Conservation (phyloP, 75 land plant species). For the Sequoiadendron giganteum region DNA sequence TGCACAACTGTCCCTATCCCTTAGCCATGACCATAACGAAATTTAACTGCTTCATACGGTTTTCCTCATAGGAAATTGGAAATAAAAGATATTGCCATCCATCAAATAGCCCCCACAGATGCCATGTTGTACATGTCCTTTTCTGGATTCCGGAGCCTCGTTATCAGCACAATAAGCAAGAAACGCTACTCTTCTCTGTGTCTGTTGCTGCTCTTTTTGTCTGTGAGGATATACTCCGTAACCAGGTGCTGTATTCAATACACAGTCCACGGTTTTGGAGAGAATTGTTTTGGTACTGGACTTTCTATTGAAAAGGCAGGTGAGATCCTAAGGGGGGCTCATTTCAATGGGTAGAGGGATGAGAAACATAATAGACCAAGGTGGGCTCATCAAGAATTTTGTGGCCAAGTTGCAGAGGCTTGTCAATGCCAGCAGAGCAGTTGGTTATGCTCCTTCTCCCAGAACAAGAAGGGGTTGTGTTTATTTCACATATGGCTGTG, state of each 20-base stretch:
- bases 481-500: conserved; percentile 26
- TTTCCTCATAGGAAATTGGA: too few relatives aligned
- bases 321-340: background rate
- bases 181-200: too few relatives aligned
- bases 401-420: background rate
- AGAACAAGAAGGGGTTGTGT: background rate
- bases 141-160: background rate
- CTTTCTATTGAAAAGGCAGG: background rate
- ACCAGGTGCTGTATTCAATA: too few relatives aligned
- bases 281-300: background rate
- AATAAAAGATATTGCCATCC: too few relatives aligned
- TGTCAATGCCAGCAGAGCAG: background rate
- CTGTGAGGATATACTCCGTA: background rate
- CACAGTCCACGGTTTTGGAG: background rate
- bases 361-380: background rate
- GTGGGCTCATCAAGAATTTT: background rate
- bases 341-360: background rate
- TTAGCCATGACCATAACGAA: too few relatives aligned
- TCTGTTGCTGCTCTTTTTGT: background rate
- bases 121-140: background rate
- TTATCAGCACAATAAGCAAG: background rate
- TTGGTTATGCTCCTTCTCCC: background rate
- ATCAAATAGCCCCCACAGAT: background rate
- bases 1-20: too few relatives aligned
- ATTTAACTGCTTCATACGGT: too few relatives aligned